Evolutionary conservation across 2,329 filamentous ascomycete genomes (phyloP), one percentile per base, ranked within the genome.

Genomic region (Chrysoporthe austroafricana): DNA sequence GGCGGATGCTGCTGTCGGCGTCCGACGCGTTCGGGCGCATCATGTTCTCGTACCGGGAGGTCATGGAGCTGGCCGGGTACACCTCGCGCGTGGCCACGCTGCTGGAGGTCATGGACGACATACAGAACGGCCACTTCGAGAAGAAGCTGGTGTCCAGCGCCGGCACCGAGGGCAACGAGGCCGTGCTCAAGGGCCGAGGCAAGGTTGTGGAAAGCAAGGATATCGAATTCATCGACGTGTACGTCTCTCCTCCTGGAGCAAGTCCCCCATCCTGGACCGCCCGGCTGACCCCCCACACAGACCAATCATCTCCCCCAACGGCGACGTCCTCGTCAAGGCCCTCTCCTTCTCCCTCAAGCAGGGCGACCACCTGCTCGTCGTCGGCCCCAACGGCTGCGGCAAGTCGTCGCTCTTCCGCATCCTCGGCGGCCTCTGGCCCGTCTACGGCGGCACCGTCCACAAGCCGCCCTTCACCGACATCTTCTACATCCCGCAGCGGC

Each of bases 1-100:
- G 96, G 57, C 87, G 96, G 68, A 92, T 99, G 86, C 85, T 99
- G 14, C 85, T 99, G 6, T 95, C 93, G 50, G 96, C 94, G 1
- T 98, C 95, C 0, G 96, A 99, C 77, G 95, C 95, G 34, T 97
- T 97, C 76, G 95, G 95, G 1, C 91, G 96, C 68, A 85, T 98
- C 71, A 97, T 97, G 94, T 97, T 97, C 80, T 97, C 93, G 2
- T 98, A 97, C 84, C 94, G 97, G 73, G 96, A 99, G 77, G 91
- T 99, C 70, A 97, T 95, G 77, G 95, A 99, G 79, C 84, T 99
- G 42, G 96, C 96, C 0, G 96, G 96, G 46, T 96, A 97, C 81
- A 99, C 96, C 0, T 95, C 94, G 11, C 90, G 96, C 63, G 96
- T 99, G 5, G 91, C 94, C 1, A 92, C 92, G 2, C 84, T 99